phyloP scores from a whole-genome alignment of 352 stramenopile species.

The Phytopythium delawarense region DNA sequence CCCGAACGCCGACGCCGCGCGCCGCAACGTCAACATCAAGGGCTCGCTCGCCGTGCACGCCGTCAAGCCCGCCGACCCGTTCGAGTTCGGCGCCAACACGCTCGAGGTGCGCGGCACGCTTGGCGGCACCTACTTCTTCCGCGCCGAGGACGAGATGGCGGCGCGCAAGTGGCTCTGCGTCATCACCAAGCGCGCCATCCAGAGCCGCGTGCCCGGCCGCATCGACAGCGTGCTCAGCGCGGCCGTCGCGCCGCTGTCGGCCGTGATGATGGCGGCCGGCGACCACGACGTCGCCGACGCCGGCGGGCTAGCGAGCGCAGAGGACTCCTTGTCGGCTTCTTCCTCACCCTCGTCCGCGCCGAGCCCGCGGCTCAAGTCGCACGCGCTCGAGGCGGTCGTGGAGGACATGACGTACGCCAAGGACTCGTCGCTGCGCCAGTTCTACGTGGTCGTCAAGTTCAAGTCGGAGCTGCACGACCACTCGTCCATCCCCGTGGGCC shows the following conservation, averaged over 20 bases:
- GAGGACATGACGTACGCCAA: constrained; percentile 76
- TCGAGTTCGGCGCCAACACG: constrained; percentile 73
- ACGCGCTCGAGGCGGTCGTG: constrained; percentile 55
- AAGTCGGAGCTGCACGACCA: constrained; percentile 82
- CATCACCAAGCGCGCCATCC: constrained; percentile 77
- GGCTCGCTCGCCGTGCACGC: constrained; percentile 69
- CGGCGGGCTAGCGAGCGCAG: constrained; percentile 7
- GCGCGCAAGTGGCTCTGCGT: constrained; percentile 79
- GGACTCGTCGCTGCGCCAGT: constrained; percentile 69
- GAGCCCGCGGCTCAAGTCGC: constrained; percentile 44
- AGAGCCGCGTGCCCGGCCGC: constrained; percentile 56
- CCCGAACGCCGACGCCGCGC: constrained; percentile 69
- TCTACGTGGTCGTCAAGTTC: constrained; percentile 85
- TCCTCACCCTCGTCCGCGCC: neutral
- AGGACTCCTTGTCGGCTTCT: neutral
- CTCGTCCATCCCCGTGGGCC: constrained; percentile 61
- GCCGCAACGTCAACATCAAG: constrained; percentile 77
- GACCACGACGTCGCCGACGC: constrained; percentile 10
- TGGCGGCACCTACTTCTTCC: constrained; percentile 80
- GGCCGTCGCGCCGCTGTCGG: constrained; percentile 18
- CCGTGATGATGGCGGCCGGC: neutral
- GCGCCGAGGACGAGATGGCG: constrained; percentile 70
- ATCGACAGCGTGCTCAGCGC: constrained; percentile 54
- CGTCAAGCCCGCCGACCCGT: constrained; percentile 65
- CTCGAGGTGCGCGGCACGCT: constrained; percentile 72